A percentile compares a stretch with the other conserved stretches of the same genome.
Evolutionary conservation across 2,329 filamentous ascomycete genomes (phyloP).

Genomic region (Geosmithia flava): DNA sequence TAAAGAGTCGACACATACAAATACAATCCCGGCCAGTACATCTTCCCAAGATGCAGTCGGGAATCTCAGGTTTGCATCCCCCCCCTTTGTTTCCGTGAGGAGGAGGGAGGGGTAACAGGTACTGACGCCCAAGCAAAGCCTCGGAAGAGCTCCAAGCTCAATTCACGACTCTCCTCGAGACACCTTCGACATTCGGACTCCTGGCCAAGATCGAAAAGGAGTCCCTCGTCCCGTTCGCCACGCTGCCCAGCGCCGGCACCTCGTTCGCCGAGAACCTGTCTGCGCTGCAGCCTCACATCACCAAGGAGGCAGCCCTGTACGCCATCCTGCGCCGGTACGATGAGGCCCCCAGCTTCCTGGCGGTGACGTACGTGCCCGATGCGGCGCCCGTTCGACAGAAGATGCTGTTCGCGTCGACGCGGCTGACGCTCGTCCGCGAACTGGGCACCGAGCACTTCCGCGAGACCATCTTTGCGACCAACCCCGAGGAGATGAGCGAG

Average conservation of each 20-base stretch:
- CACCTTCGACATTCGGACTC: conserved; percentile 52
- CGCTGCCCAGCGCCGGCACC: conserved; percentile 37
- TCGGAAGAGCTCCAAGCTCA: conserved; percentile 65
- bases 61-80: conserved; percentile 49
- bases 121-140: conserved; percentile 29
- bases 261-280: conserved; percentile 54
- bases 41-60: conserved; percentile 54
- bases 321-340: conserved; percentile 60
- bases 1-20: neutral
- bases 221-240: conserved; percentile 46
- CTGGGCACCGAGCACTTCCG: conserved; percentile 69
- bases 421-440: conserved; percentile 63
- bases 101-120: neutral
- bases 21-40: conserved; percentile 3
- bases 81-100: neutral
- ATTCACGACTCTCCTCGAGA: conserved; percentile 57
- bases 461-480: conserved; percentile 63
- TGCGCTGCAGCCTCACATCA: conserved; percentile 49
- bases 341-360: conserved; percentile 44
- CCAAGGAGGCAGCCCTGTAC: conserved; percentile 57
- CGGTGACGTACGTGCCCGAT: conserved; percentile 70
- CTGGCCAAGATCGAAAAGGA: conserved; percentile 60
- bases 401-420: conserved; percentile 73
- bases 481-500: conserved; percentile 53
- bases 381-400: conserved; percentile 70